Conservation (phyloP, 768 basidiomycete species). For the Leccinum longicurvipes region DNA sequence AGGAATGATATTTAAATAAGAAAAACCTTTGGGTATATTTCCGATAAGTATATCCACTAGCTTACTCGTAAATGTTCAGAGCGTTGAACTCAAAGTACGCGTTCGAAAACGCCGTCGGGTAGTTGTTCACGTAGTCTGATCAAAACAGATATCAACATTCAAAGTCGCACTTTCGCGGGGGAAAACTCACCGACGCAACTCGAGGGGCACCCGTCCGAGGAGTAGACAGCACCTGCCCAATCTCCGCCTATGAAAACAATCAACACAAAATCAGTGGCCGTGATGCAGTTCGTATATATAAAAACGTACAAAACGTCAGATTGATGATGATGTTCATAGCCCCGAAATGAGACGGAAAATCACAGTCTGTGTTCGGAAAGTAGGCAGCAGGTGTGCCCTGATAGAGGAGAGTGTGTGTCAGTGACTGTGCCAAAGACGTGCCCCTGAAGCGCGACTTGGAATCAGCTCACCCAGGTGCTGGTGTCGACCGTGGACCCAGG, state of each 20-base stretch:
- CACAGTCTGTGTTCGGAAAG: conserved; percentile 11
- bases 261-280: neutral
- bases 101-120: conserved; percentile 19
- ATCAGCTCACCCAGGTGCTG: conserved; percentile 22
- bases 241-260: conserved; percentile 21
- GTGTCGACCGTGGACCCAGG: conserved; percentile 21
- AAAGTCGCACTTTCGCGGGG: conserved; percentile 9
- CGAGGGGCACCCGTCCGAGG: conserved; percentile 23
- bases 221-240: conserved; percentile 25
- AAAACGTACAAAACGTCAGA: conserved; percentile 18
- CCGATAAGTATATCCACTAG: neutral
- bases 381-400: conserved; percentile 17
- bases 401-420: neutral
- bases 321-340: conserved; percentile 22
- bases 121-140: conserved; percentile 43
- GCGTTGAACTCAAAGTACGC: conserved; percentile 25
- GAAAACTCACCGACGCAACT: conserved; percentile 26
- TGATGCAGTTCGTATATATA: neutral
- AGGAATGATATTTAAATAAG: too few relatives aligned
- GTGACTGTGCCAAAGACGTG: too few relatives aligned
- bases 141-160: conserved; percentile 33
- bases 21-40: neutral
- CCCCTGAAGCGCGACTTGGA: neutral
- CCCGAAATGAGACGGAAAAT: conserved; percentile 16
- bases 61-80: conserved; percentile 19